Evolutionary conservation across 2,329 filamentous ascomycete genomes (phyloP), one percentile per base, ranked within the genome.

Genomic region (Thielaviopsis populi): DNA sequence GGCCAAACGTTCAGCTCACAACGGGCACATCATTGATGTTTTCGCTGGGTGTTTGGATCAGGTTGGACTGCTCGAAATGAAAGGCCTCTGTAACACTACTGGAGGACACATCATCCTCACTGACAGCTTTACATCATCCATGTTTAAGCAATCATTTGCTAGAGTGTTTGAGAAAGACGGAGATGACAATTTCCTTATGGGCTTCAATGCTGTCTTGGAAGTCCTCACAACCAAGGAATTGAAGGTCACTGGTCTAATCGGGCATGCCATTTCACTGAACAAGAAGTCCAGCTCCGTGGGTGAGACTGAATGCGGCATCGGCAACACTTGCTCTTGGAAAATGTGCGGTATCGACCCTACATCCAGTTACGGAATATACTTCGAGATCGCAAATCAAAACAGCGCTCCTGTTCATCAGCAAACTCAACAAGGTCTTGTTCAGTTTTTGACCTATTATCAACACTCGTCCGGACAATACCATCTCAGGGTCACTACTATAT

Each of bases 111-210:
- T 99, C 87, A 95, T 99, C 68, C 77, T 99, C 68, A 97, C 94
- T 1, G 94, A 99, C 74, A 96, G 91, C 73, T 99, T 99, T 74
- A 97, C 92, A 3, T 95, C 94, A 0, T 97, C 92, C 65, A 96
- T 99, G 86, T 99, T 97, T 80, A 96, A 94, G 77, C 94, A 99
- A 73, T 97, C 94, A 0, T 99, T 99, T 71, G 87, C 95, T 61
- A 87, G 95, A 66, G 86, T 99, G 19, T 99, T 99, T 72, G 94
- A 99, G 73, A 96, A 96, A 75, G 94, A 99, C 72, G 89, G 82
- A 1, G 87, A 95, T 66, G 94, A 96, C 69, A 96, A 96, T 72
- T 81, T 99, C 15, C 77, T 95, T 10, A 99, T 99, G 94, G 94
- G 91, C 54, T 99, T 99, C 79, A 99, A 99, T 72, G 94, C 91